These are phyloP conservation scores for Phyllosticta citrichinensis DNA, from an alignment of 2,329 filamentous ascomycete genomes.

Conservation along the genomic window DNA sequence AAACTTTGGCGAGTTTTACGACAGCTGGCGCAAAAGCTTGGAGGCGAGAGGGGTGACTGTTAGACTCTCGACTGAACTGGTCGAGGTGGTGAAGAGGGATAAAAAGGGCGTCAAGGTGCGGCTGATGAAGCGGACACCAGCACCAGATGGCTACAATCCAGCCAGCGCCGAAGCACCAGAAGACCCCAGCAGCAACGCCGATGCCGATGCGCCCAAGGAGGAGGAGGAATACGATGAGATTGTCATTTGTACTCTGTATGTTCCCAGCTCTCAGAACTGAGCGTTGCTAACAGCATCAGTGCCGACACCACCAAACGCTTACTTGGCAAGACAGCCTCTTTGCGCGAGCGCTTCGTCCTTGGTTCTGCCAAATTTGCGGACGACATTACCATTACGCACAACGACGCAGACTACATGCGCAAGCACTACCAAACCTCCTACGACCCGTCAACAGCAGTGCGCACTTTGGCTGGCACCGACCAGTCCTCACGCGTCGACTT, in stretches of 20 bases:
- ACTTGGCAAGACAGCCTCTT: conserved; percentile 47
- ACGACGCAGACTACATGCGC: conserved; percentile 54
- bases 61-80: conserved; percentile 47
- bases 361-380: conserved; percentile 61
- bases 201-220: conserved; percentile 31
- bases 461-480: conserved; percentile 30
- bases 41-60: conserved; percentile 46
- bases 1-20: conserved; percentile 51
- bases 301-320: conserved; percentile 49
- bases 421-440: conserved; percentile 58
- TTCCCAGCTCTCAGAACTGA: conserved; percentile 8
- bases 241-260: conserved; percentile 50
- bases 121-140: conserved; percentile 34
- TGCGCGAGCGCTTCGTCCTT: conserved; percentile 56
- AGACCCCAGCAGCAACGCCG: conserved; percentile 26
- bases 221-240: conserved; percentile 53
- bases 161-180: conserved; percentile 35
- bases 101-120: conserved; percentile 43
- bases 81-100: conserved; percentile 41
- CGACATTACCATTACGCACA: conserved; percentile 62
- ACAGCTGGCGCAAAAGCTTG: conserved; percentile 47
- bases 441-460: conserved; percentile 37
- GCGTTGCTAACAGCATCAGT: conserved; percentile 13
- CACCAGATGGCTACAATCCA: conserved; percentile 34
- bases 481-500: conserved; percentile 33